Evolutionary conservation across 1,284 basidiomycete species (phyloP), one percentile per base, ranked within the genome.

Genomic region (Malassezia cuniculi): DNA sequence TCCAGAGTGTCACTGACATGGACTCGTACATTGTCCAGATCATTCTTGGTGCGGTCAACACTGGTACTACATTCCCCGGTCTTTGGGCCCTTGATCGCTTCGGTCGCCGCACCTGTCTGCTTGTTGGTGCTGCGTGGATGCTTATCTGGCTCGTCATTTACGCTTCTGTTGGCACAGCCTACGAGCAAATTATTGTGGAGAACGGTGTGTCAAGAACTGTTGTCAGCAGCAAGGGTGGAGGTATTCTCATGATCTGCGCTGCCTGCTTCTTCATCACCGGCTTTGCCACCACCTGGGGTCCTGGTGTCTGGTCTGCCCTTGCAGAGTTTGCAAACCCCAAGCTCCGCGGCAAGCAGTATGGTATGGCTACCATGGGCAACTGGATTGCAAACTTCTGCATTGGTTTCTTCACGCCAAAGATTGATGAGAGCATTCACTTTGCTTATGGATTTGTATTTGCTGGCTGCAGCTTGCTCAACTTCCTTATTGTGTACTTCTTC

Each of bases 221-320:
- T n/a, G n/a, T n/a, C n/a, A 10, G 25, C 3, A 31, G 25, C 6
- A 60, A 50, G 54, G 9, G 16, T 6, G 42, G 71, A 24, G 58
- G 54, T 11, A 76, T 77, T 31, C 52, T 82, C 16, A 79, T 83
- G 76, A 82, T 84, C 51, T 75, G 81, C 49, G 73, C 76, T n/a
- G 78, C 80, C 0, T 82, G 79, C 57, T 57, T 85, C 57, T 83
- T 83, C 70, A 83, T 84, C 57, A 66, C 79, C 21, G 80, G 79
- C 10, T 84, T 78, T 58, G 80, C 81, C 2, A 77, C 73, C 67
- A 82, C 81, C 15, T 83, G 80, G 79, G 63, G 60, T 1, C 63
- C 63, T 1, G 63, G 61, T 30, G 55, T 60, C 15, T 66, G 63
- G 63, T 43, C 60, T 27, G 51, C 58, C 39, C 50, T 64, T 36